Evolutionary conservation across 1,284 basidiomycete species (phyloP), one percentile per base, ranked within the genome.

Genomic region (Papiliotrema terrestris): DNA sequence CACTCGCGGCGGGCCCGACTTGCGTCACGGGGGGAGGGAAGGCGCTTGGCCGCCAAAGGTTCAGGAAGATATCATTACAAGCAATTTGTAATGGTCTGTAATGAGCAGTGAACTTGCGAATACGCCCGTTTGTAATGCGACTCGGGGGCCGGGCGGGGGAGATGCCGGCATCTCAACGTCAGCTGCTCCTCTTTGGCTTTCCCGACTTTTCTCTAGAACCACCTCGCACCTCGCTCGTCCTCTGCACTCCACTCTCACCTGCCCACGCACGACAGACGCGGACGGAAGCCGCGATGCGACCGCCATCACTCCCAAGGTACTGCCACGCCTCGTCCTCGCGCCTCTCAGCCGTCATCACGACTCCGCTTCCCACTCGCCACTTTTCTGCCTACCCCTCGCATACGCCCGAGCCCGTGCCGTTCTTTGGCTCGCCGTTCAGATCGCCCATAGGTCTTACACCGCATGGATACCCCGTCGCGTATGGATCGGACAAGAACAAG

Each of bases 401-500:
- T 9, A 25, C 17, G 23, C 41, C 50, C 2, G 49, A 56, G 9
- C 56, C 54, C 17, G 23, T 62, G 4, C 62, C 68, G 20, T 67
- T 69, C 59, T 69, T 68, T 56, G 48, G 63, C 8, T 61, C 67
- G 17, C 51, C 61, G 14, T 51, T 56, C 56, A 48, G 51, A 38
- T 48, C 49, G 20, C 37, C 19, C 2, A 32, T 51, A 4, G 22
- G 37, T 17, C 29, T 45, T 20, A 37, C 29, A 20, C 43, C 51
- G 25, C 9, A 46, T 23, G 32, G 48, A 44, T 38, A 35, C n/a
- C 45, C 43, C 29, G 17, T 39, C 25, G 25, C 39, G 42, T 26
- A 44, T 26, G 37, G 23, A 20, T 1, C 23, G 29, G 19, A 22
- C 19, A 49, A 53, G 19, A 56, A 42, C 4, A 66, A 63, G 42